A percentile compares a stretch with the other conserved stretches of the same genome.
Conservation (phyloP, 1,139 yeast genomes). For the Debaryomyces nepalensis region DNA sequence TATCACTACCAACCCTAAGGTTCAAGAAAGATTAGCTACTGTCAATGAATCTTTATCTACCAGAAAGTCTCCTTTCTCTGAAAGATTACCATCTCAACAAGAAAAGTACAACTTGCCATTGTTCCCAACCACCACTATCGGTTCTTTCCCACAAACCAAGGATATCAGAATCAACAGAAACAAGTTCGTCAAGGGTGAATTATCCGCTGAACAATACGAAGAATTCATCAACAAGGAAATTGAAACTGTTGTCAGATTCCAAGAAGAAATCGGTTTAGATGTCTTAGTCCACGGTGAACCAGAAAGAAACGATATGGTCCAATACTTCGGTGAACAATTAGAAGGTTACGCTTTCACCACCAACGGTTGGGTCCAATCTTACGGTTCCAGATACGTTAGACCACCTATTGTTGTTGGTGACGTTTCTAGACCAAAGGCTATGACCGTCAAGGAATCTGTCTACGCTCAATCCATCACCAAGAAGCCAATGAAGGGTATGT, state of each 20-base stretch:
- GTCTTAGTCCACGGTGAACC: slow-evolving; percentile 99
- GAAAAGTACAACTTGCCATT: slow-evolving; percentile 88
- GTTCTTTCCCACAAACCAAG: slow-evolving; percentile 99
- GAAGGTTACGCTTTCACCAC: slow-evolving; percentile 98
- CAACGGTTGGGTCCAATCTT: slow-evolving; percentile 99
- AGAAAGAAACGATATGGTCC: slow-evolving; percentile 99
- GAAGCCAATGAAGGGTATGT: slow-evolving; percentile 99
- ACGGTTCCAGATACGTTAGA: slow-evolving; percentile 99
- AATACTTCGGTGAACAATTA: slow-evolving; percentile 98
- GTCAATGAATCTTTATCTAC: slow-evolving; percentile 80
- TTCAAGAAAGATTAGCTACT: slow-evolving; percentile 83
- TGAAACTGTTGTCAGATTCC: slow-evolving; percentile 94
- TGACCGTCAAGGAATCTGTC: slow-evolving; percentile 99
- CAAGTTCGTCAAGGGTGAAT: slow-evolving; percentile 96
- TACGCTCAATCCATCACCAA: slow-evolving; percentile 96
- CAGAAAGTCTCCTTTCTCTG: slow-evolving; percentile 86
- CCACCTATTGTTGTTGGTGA: slow-evolving; percentile 99
- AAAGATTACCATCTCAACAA: slow-evolving; percentile 87
- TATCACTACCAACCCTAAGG: slow-evolving; percentile 89
- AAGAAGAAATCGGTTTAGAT: slow-evolving; percentile 97
- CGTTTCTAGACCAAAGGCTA: slow-evolving; percentile 96
- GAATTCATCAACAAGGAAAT: slow-evolving; percentile 96
- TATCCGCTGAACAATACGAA: slow-evolving; percentile 93
- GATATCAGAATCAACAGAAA: slow-evolving; percentile 98
- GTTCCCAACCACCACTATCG: slow-evolving; percentile 99